phyloP scores from a whole-genome alignment of 495 filamentous ascomycete species.

The Penicillium canescens region DNA sequence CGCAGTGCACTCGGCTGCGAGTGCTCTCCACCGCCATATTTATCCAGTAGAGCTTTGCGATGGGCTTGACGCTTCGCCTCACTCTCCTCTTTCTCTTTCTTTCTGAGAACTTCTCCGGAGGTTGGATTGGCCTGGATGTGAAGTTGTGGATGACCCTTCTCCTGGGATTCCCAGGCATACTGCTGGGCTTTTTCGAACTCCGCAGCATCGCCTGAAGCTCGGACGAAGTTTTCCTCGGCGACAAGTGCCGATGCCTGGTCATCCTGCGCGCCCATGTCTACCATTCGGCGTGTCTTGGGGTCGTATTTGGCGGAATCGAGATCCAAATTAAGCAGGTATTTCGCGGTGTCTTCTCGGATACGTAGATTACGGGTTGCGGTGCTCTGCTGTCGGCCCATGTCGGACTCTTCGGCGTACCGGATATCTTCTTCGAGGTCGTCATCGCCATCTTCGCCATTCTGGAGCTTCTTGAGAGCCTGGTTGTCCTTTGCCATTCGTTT shows the following conservation, averaged over 20 bases:
- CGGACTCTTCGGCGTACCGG: slow-evolving; percentile 94
- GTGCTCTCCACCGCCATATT: slow-evolving; percentile 78
- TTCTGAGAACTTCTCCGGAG: slow-evolving; percentile 78
- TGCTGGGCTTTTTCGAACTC: slow-evolving; percentile 89
- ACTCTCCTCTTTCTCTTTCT: slow-evolving; percentile 71
- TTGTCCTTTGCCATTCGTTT: slow-evolving; percentile 57
- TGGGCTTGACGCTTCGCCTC: slow-evolving; percentile 67
- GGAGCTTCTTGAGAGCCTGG: slow-evolving; percentile 44
- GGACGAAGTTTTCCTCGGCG: slow-evolving; percentile 91
- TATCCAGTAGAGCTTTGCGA: slow-evolving; percentile 72
- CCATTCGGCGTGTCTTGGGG: slow-evolving; percentile 93
- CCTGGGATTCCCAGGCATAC: slow-evolving; percentile 95
- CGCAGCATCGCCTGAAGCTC: slow-evolving; percentile 87
- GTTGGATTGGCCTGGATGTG: slow-evolving; percentile 98
- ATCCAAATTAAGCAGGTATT: slow-evolving; percentile 93
- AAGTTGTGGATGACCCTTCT: slow-evolving; percentile 69
- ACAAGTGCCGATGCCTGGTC: slow-evolving; percentile 86
- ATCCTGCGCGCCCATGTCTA: slow-evolving; percentile 78
- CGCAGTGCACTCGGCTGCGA: slow-evolving; percentile 61
- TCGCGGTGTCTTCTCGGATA: slow-evolving; percentile 96
- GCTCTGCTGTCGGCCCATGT: slow-evolving; percentile 88
- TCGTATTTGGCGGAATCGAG: slow-evolving; percentile 97
- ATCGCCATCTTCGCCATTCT: slow-evolving; percentile 54
- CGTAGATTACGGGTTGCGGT: slow-evolving; percentile 89
- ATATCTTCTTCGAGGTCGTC: slow-evolving; percentile 60